Evolutionary conservation across 163 green algal species (phyloP), one percentile per base, ranked within the genome.

Genomic region (Scenedesmus sp.): DNA sequence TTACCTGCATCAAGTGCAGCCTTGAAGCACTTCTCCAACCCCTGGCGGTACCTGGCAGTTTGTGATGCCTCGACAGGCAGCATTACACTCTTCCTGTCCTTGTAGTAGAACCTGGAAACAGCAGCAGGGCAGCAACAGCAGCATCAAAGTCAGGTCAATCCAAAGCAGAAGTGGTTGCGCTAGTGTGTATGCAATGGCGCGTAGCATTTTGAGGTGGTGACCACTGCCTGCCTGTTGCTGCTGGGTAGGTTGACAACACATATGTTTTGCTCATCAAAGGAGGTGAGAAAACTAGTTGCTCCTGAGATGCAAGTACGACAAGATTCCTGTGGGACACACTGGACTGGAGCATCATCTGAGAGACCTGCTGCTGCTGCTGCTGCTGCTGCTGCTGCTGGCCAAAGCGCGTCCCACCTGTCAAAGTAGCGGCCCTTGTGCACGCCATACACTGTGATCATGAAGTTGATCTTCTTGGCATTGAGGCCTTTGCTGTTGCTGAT

Each of bases 1-100:
- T 10, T 18, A 90, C 86, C 86, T 84, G 86, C 86, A 59, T 90
- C 86, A 20, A 90, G 6, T 70, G 67, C 70, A 26, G 86, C 86
- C 34, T 84, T 83, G 86, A 90, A 90, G 67, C 86, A 90, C 18
- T 46, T 26, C 20, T 52, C 8, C 46, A 90, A 54, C 18, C 86
- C 86, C 4, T 34, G 13, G 5, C n/a, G 7, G 18, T 46, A 90
- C 2, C 70, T 16, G 5, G 4, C 86, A 16, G 76, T 85, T 8
- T 4, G 52, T 23, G 52, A 20, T n/a, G 77, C 57, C 3, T 67
- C 74, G 3, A 70, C 86, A 18, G 52, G 16, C 64, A 90, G 7
- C 46, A 84, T 52, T 20, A 4, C 2, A 54, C 66, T 13, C 15
- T 26, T 52, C 15, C 13, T 23, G 64, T 90, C 85, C 66, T 90